phyloP scores from a whole-genome alignment of 2,329 filamentous ascomycete genomes.

The Hortaea werneckii region DNA sequence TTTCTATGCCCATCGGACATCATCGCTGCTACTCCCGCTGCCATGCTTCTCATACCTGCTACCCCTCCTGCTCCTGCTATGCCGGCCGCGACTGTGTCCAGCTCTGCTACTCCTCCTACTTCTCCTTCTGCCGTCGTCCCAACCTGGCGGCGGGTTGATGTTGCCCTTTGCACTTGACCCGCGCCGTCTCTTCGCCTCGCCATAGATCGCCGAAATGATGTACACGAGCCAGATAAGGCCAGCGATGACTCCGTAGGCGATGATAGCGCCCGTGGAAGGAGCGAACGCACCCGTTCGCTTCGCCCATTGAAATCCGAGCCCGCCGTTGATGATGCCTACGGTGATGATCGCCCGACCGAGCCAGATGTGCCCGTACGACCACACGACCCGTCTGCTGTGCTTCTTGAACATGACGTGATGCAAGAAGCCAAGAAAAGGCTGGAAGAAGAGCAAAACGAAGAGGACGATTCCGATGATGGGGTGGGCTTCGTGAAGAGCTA shows the following conservation, averaged over 20 bases:
- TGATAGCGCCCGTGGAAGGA: constrained; percentile 26
- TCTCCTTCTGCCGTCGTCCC: not conserved
- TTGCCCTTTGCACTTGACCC: constrained; percentile 4
- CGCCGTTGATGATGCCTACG: constrained; percentile 48
- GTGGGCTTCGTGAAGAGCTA: constrained; percentile 33
- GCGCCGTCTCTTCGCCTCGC: constrained; percentile 10
- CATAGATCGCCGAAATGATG: constrained; percentile 17
- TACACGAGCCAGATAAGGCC: constrained; percentile 38
- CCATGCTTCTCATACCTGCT: not conserved
- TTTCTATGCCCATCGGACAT: not conserved
- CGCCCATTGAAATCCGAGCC: constrained; percentile 42
- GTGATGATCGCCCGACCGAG: constrained; percentile 41
- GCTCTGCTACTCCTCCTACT: not conserved
- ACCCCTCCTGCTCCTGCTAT: not conserved
- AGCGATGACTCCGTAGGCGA: constrained; percentile 42
- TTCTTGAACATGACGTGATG: constrained; percentile 45
- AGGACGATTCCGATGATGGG: constrained; percentile 46
- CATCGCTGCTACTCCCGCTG: not conserved
- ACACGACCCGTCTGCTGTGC: constrained; percentile 34
- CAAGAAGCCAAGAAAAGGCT: constrained; percentile 42
- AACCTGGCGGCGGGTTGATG: constrained; percentile 2
- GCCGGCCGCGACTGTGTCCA: not conserved
- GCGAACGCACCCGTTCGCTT: constrained; percentile 25
- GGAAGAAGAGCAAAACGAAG: constrained; percentile 43
- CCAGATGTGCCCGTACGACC: constrained; percentile 45